Evolutionary conservation across 1,284 basidiomycete species (phyloP).

Genomic region (Apiotrichum brassicae): DNA sequence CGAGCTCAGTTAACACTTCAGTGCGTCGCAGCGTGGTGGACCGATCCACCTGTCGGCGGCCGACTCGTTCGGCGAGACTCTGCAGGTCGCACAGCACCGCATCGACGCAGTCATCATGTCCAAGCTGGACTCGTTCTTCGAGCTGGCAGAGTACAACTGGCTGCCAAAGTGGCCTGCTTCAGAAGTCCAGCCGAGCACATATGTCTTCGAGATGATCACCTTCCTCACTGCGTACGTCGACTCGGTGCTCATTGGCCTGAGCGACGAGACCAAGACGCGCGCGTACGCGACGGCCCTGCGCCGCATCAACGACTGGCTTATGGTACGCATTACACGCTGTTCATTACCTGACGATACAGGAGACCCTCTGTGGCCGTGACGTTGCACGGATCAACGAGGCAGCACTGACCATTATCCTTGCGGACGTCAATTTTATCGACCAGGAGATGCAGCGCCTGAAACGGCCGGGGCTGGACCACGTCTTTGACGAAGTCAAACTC

Average conservation of each 20-base stretch:
- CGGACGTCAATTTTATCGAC: conserved; percentile 79
- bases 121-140: conserved; percentile 96
- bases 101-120: conserved; percentile 78
- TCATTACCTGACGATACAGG: conserved; percentile 19
- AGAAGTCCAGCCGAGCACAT: conserved; percentile 68
- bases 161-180: conserved; percentile 52
- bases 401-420: conserved; percentile 71
- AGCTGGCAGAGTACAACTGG: conserved; percentile 91
- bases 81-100: conserved; percentile 65
- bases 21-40: conserved; percentile 75
- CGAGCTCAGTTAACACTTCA: conserved; percentile 29
- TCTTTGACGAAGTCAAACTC: conserved; percentile 72
- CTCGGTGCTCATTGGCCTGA: conserved; percentile 70
- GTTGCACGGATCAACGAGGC: conserved; percentile 81
- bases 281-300: conserved; percentile 78
- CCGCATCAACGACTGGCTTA: conserved; percentile 78
- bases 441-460: conserved; percentile 69
- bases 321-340: conserved; percentile 51
- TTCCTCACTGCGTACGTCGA: conserved; percentile 97
- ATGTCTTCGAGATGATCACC: conserved; percentile 88
- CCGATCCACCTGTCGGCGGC: conserved; percentile 50
- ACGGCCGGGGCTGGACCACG: conserved; percentile 61
- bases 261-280: conserved; percentile 72
- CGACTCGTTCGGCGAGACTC: conserved; percentile 58
- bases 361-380: conserved; percentile 47